Conservation (phyloP, 2,329 filamentous ascomycete species). For the Colletotrichum sp. region DNA sequence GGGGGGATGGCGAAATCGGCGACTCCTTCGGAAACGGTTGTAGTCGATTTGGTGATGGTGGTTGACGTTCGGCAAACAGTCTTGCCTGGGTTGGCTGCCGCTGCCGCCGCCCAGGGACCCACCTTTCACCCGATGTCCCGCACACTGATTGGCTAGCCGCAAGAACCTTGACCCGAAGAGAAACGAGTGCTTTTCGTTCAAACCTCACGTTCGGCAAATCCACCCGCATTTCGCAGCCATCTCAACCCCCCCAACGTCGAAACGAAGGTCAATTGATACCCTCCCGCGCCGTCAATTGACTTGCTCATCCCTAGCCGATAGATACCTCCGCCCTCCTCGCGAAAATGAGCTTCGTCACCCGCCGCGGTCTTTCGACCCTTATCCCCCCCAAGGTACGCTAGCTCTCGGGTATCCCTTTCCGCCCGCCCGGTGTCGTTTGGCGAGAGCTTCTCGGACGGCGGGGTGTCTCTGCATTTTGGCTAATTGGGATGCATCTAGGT, state of each 20-base stretch:
- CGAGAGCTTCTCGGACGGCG: neutral
- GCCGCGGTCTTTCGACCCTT: constrained; percentile 94
- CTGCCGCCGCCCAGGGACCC: neutral
- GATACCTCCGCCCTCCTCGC: constrained; percentile 26
- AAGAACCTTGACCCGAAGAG: constrained; percentile 46
- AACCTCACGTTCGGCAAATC: constrained; percentile 26
- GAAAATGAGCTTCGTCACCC: constrained; percentile 88
- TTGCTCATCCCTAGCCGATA: constrained; percentile 9
- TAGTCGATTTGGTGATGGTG: constrained; percentile 9
- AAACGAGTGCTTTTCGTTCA: constrained; percentile 54
- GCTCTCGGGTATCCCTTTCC: constrained; percentile 16
- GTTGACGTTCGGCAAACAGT: constrained; percentile 25
- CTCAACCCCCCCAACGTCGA: constrained; percentile 11
- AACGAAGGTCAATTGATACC: constrained; percentile 20
- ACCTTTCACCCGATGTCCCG: neutral
- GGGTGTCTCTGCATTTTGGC: neutral
- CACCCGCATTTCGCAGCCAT: constrained; percentile 17
- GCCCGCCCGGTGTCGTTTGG: neutral
- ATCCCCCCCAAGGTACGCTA: constrained; percentile 93
- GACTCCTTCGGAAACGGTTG: neutral
- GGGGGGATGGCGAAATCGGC: neutral
- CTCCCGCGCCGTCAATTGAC: constrained; percentile 17
- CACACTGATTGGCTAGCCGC: constrained; percentile 47
- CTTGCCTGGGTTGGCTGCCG: neutral
- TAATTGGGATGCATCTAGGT: constrained; percentile 55